These are phyloP conservation scores for Mentha longifolia DNA, from an alignment of 257 asterid genomes.

Conservation along the genomic window DNA sequence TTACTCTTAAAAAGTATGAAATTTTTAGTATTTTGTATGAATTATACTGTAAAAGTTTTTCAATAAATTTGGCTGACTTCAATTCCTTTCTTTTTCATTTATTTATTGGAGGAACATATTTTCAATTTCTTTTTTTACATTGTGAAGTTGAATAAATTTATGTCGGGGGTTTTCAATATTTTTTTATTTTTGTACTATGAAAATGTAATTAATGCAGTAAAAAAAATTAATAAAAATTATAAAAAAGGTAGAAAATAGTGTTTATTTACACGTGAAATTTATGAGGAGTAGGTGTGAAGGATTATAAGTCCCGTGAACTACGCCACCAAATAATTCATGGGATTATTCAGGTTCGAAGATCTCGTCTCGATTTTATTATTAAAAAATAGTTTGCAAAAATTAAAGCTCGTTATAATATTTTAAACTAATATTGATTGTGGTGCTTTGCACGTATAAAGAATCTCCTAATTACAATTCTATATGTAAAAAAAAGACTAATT, in stretches of 20 bases:
- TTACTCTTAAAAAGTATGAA: too few relatives aligned
- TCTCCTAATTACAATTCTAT: background rate
- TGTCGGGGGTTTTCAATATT: background rate
- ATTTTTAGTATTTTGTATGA: too few relatives aligned
- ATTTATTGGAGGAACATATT: background rate
- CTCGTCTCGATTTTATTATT: background rate
- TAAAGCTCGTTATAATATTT: constrained; percentile 5
- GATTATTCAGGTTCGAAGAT: constrained; percentile 17
- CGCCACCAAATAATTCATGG: constrained; percentile 28
- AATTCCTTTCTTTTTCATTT: background rate
- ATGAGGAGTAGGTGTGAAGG: constrained; percentile 31
- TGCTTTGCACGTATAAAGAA: constrained; percentile 34
- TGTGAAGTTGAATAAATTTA: background rate
- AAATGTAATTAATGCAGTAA: background rate
- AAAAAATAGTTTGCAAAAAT: background rate
- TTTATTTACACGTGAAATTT: constrained; percentile 31
- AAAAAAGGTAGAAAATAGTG: constrained; percentile 6
- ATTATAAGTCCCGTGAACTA: constrained; percentile 38
- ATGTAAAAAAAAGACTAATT: too few relatives aligned
- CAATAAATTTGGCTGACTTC: background rate
- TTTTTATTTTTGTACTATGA: too few relatives aligned
- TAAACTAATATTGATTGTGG: background rate
- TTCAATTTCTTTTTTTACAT: too few relatives aligned
- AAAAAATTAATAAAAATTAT: background rate
- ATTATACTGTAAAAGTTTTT: too few relatives aligned